phyloP scores from a whole-genome alignment of 140 eudicot genomes.

The Ambrosia hybrid region DNA sequence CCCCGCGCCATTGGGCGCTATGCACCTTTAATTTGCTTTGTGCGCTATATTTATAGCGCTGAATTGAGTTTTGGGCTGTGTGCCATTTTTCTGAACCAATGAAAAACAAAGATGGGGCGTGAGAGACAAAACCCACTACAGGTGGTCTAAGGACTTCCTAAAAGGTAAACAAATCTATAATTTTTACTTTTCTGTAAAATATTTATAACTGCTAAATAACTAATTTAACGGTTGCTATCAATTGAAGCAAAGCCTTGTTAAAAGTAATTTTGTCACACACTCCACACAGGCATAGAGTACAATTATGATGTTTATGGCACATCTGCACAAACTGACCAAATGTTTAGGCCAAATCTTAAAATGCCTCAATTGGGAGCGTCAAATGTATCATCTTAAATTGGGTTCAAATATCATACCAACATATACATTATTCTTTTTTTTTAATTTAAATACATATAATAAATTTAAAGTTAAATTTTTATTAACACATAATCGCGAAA shows the following conservation, averaged over 20 bases:
- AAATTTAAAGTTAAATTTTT: too few species aligned
- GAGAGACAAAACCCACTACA: too few species aligned
- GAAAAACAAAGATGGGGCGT: too few species aligned
- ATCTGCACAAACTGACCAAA: neutral
- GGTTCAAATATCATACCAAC: neutral
- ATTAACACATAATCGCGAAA: too few species aligned
- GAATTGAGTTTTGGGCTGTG: too few species aligned
- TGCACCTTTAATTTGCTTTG: too few species aligned
- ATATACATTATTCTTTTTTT: too few species aligned
- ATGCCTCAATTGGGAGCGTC: constrained; percentile 21
- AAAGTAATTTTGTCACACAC: constrained; percentile 11
- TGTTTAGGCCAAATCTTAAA: constrained; percentile 15
- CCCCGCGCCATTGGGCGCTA: too few species aligned
- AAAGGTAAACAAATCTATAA: neutral
- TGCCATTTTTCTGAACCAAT: too few species aligned
- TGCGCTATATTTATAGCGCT: too few species aligned
- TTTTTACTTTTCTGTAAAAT: neutral
- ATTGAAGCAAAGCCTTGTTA: constrained; percentile 14
- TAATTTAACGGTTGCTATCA: neutral
- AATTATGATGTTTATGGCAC: constrained; percentile 16
- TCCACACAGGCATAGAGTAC: constrained; percentile 21
- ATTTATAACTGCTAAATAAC: neutral
- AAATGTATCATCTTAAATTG: constrained; percentile 25
- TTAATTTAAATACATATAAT: too few species aligned
- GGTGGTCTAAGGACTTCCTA: too few species aligned